Conservation (phyloP, 805 yeast species). For the Wickerhamiella dianesei region DNA sequence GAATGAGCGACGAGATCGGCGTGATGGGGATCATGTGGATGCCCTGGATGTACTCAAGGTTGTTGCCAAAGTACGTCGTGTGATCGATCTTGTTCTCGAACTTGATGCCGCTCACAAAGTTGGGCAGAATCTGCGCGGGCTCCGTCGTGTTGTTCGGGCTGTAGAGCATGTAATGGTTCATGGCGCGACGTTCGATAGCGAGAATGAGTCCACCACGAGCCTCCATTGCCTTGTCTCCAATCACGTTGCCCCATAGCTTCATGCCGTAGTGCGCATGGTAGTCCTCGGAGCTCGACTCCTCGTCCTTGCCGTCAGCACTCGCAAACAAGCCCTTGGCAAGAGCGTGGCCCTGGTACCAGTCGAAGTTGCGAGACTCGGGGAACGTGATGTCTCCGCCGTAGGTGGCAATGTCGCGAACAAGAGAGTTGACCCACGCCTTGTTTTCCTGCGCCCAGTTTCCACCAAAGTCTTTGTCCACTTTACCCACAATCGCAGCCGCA, state of each 20-base stretch:
- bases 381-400: conserved; percentile 36
- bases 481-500: conserved; percentile 69
- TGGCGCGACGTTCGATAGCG: conserved; percentile 39
- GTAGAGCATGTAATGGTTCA: conserved; percentile 44
- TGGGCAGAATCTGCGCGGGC: conserved; percentile 42
- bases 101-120: conserved; percentile 63
- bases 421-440: conserved; percentile 44
- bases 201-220: conserved; percentile 49
- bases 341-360: conserved; percentile 63
- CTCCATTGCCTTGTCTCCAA: conserved; percentile 41
- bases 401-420: conserved; percentile 56
- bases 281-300: conserved; percentile 63
- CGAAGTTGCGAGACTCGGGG: conserved; percentile 58
- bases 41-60: conserved; percentile 59
- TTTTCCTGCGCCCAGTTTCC: conserved; percentile 34
- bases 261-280: conserved; percentile 59
- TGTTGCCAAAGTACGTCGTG: conserved; percentile 59
- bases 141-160: conserved; percentile 36
- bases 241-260: conserved; percentile 55
- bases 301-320: conserved; percentile 57
- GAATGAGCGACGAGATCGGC: conserved; percentile 43
- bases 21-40: conserved; percentile 70
- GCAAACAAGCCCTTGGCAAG: conserved; percentile 65
- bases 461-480: conserved; percentile 41
- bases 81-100: conserved; percentile 65